Base-by-base conservation (phyloP, 164 flowering plant genomes). In the Warburgia ugandensis region DNA sequence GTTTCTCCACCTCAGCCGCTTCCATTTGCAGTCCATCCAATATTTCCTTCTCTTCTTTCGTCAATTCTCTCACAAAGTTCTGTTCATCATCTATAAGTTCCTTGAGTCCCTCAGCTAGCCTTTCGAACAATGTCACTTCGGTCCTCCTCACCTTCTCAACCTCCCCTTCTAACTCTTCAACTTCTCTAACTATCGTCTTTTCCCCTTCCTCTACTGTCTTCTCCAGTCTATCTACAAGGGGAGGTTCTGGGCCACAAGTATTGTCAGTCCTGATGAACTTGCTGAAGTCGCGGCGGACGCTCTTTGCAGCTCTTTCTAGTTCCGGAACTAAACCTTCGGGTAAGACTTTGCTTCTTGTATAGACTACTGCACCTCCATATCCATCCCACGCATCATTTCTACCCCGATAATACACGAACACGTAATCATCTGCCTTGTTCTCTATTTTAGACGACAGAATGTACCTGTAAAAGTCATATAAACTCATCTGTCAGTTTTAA, bases 361-460 rank as follows among this genome's bases (percentile, higher is more conserved):
- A 92, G 27, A 91, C 43, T 17, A 92, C 77, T 22, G 98, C 76
- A 32, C 98, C 98, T 7, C 98, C 98, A 49, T 92, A 92, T 45
- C 96, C 96, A 73, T 92, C 98, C 98, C 98, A 92, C 62, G 96
- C 98, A 70, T 92, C 96, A 61, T 92, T 87, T 20, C 79, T 76
- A 6, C 98, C 98, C 11, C 80, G 72, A 43, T 92, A 92, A 73
- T 92, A 92, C 6, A 92, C 95, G 63, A 92, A 92, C 55, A 92
- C 32, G 59, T 85, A 92, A 59, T 92, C 98, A 36, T 92, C 94
- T 13, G 71, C 78, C 46, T 71, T 64, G 54, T 81, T 80, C 55
- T 85, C 84, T 55, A 80, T 60, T 60, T 82, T 74, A 44, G 95
- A 78, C 56, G 98, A 87, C 35, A 87, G 64, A 47, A 92, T 79